Evolutionary conservation across 2,329 filamentous ascomycete genomes (phyloP).

Genomic region (Diaporthe sp.): DNA sequence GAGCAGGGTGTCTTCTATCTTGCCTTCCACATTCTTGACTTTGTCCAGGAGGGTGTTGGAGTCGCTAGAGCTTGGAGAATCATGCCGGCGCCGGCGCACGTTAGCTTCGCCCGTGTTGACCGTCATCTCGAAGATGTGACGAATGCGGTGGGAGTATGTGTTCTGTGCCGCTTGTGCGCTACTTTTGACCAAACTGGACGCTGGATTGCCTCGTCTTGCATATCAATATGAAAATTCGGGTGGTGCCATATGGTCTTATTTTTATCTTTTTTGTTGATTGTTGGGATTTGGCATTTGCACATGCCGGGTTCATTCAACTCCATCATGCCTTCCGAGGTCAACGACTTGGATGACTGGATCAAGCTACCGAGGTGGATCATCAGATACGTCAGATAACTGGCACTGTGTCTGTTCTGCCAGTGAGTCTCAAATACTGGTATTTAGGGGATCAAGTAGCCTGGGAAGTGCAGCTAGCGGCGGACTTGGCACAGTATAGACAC

Average conservation of each 20-base stretch:
- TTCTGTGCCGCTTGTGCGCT: neutral
- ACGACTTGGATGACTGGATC: slow-evolving; percentile 23
- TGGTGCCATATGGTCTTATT: slow-evolving; percentile 18
- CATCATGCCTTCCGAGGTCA: slow-evolving; percentile 38
- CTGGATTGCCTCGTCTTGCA: neutral
- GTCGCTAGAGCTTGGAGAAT: slow-evolving; percentile 8
- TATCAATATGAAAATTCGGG: neutral
- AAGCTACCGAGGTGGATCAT: neutral
- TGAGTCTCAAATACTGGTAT: no score
- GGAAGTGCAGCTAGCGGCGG: no score
- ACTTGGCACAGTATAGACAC: neutral
- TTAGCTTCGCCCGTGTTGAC: neutral
- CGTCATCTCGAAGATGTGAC: neutral
- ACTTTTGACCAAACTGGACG: neutral
- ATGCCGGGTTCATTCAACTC: slow-evolving; percentile 22
- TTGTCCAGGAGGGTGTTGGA: slow-evolving; percentile 45
- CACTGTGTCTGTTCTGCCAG: slow-evolving; percentile 28
- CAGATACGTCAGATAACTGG: neutral
- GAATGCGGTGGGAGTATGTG: neutral
- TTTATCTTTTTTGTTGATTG: slow-evolving; percentile 36
- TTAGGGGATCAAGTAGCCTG: no score
- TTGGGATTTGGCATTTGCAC: slow-evolving; percentile 36
- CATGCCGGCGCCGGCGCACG: slow-evolving; percentile 34
- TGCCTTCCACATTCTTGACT: slow-evolving; percentile 55
- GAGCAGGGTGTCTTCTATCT: slow-evolving; percentile 58